Evolutionary conservation across 257 asterid species (phyloP).

Genomic region (Nicotiana attenuata): DNA sequence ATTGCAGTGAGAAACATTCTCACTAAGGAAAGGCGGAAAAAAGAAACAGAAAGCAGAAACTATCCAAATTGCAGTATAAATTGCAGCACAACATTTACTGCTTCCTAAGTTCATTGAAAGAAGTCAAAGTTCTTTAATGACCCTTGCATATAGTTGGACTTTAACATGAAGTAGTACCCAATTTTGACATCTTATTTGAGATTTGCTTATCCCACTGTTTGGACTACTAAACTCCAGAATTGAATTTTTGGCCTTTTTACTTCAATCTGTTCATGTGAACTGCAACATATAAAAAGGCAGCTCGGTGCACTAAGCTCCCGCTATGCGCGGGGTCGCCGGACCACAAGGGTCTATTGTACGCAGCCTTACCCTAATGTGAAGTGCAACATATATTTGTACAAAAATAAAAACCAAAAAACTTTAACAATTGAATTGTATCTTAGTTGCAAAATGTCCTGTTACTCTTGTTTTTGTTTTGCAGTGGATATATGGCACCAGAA

Average conservation of each 20-base stretch:
- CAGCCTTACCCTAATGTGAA: too few relatives aligned
- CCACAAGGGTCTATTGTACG: too few relatives aligned
- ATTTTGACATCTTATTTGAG: not conserved
- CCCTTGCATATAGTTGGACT: not conserved
- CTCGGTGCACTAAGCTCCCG: too few relatives aligned
- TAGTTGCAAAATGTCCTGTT: not conserved
- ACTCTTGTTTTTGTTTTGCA: conserved; percentile 1
- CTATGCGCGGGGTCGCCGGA: too few relatives aligned
- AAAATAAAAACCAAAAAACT: not conserved
- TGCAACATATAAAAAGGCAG: not conserved
- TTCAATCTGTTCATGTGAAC: not conserved
- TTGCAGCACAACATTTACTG: not conserved
- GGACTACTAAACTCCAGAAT: not conserved
- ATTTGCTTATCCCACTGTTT: not conserved
- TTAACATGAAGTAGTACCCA: not conserved
- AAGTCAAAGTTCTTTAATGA: not conserved
- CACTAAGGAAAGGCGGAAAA: not conserved
- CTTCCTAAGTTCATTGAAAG: not conserved
- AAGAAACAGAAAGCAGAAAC: not conserved
- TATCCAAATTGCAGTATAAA: not conserved
- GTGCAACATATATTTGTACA: not conserved
- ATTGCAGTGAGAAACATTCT: not conserved
- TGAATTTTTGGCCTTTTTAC: not conserved
- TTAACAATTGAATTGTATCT: not conserved
- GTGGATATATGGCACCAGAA: conserved; percentile 32